Conservation (phyloP, 129 eudicot species). For the Logfia minima region DNA sequence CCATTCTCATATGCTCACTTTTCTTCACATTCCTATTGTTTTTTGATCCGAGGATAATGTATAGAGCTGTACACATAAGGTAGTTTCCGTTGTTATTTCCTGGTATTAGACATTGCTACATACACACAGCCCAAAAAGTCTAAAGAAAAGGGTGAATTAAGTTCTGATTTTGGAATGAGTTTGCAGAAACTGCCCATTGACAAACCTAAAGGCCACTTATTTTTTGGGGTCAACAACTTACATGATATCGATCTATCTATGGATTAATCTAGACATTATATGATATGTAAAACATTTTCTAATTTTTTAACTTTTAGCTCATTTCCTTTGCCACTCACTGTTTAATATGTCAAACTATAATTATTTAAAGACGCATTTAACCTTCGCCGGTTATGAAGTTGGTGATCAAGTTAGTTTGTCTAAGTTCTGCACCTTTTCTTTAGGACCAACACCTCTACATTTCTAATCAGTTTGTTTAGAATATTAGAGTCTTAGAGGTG, state of each 20-base stretch:
- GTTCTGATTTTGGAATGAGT: conserved; percentile 29
- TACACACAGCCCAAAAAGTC: conserved; percentile 16
- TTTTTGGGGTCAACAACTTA: not conserved
- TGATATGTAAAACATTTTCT: not conserved
- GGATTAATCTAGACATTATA: too few relatives aligned
- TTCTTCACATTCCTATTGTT: conserved; percentile 14
- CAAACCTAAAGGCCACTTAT: not conserved
- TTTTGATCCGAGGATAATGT: conserved; percentile 29
- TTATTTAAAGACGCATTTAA: not conserved
- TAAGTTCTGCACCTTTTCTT: not conserved
- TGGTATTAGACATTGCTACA: conserved; percentile 28
- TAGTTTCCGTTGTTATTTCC: conserved; percentile 10
- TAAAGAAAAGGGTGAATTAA: conserved; percentile 13
- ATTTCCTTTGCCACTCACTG: not conserved
- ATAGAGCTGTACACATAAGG: conserved; percentile 26
- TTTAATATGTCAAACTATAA: conserved; percentile 10
- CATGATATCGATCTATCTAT: not conserved
- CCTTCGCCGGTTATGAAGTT: not conserved
- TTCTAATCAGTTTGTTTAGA: not conserved
- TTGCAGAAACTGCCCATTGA: conserved; percentile 4
- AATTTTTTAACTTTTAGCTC: not conserved
- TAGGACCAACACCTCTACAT: not conserved
- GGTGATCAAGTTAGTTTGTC: not conserved
- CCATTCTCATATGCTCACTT: conserved; percentile 25
- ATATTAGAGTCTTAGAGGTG: not conserved